These are phyloP conservation scores for Lasiodiplodia sp. DNA, from an alignment of 2,329 filamentous ascomycete genomes.

Conservation along the genomic window DNA sequence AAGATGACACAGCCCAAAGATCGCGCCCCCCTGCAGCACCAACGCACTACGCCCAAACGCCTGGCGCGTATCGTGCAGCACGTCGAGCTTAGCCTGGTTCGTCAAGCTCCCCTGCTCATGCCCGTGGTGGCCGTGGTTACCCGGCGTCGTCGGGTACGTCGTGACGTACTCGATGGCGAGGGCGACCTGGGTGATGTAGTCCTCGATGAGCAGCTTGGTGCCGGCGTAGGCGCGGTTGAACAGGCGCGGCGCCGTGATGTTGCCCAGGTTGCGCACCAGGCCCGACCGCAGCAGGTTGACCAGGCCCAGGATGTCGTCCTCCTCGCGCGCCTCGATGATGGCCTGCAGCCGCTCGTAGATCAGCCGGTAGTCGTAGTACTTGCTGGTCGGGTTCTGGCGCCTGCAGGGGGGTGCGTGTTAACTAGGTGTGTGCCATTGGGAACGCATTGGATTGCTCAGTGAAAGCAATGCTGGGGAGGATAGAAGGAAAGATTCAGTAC, in stretches of 20 bases:
- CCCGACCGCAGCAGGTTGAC: constrained; percentile 82
- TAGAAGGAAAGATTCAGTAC: constrained; percentile 52
- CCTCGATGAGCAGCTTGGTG: constrained; percentile 88
- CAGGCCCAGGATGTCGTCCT: constrained; percentile 75
- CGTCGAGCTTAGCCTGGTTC: constrained; percentile 81
- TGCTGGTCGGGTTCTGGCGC: constrained; percentile 81
- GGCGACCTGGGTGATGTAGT: constrained; percentile 87
- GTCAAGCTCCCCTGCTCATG: constrained; percentile 62
- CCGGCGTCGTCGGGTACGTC: constrained; percentile 65
- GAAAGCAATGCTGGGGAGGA: background rate
- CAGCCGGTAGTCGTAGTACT: constrained; percentile 85
- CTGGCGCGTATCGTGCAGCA: constrained; percentile 85
- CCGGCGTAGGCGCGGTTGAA: constrained; percentile 88
- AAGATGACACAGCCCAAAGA: constrained; percentile 89
- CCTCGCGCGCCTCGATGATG: constrained; percentile 72
- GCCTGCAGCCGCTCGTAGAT: constrained; percentile 79
- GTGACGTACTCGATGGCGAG: constrained; percentile 80
- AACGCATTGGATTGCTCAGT: no score
- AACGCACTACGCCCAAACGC: constrained; percentile 87
- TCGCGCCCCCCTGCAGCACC: constrained; percentile 87
- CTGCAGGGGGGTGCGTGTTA: constrained; percentile 49
- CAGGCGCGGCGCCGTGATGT: constrained; percentile 81
- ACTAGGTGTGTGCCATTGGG: no score
- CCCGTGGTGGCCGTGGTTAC: constrained; percentile 43
- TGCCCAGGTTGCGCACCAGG: constrained; percentile 83